These are phyloP conservation scores for Houttuynia cordata DNA, from an alignment of 164 flowering plant genomes.

Conservation along the genomic window DNA sequence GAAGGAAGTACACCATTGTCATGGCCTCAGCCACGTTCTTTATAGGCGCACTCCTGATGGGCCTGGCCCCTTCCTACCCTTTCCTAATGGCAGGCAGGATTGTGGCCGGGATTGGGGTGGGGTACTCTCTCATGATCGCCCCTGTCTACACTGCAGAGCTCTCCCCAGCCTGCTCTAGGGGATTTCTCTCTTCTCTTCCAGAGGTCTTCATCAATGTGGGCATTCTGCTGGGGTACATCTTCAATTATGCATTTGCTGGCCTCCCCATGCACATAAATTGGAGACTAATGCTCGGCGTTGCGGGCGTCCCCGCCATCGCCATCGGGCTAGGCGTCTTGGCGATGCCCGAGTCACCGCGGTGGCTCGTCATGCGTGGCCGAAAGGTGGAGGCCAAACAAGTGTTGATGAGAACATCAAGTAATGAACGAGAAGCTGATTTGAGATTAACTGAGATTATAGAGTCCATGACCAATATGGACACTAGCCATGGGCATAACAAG, in stretches of 20 bases:
- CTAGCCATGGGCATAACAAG: not conserved
- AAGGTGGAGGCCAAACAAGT: conserved; percentile 41
- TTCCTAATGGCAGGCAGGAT: conserved; percentile 54
- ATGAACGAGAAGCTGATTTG: conserved; percentile 39
- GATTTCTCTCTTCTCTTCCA: conserved; percentile 68
- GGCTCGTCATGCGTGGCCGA: conserved; percentile 65
- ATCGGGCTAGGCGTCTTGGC: conserved; percentile 34
- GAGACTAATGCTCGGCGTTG: conserved; percentile 74
- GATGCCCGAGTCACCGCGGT: conserved; percentile 90
- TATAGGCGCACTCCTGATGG: conserved; percentile 69
- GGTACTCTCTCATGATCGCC: conserved; percentile 74
- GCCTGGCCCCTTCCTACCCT: conserved; percentile 47
- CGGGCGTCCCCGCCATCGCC: conserved; percentile 46
- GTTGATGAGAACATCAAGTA: conserved; percentile 29
- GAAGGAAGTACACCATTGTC: conserved; percentile 68
- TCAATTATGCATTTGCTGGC: conserved; percentile 40
- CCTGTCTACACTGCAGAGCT: conserved; percentile 77
- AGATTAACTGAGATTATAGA: conserved; percentile 39
- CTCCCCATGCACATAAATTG: conserved; percentile 37
- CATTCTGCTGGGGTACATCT: conserved; percentile 54
- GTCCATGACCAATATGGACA: conserved; percentile 9
- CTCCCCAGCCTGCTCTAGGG: conserved; percentile 59
- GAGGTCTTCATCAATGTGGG: conserved; percentile 73
- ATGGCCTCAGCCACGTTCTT: conserved; percentile 56
- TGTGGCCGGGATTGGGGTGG: conserved; percentile 78